A percentile compares a stretch with the other conserved stretches of the same genome.
Conservation (phyloP, 768 basidiomycete species). For the Imleria badia region DNA sequence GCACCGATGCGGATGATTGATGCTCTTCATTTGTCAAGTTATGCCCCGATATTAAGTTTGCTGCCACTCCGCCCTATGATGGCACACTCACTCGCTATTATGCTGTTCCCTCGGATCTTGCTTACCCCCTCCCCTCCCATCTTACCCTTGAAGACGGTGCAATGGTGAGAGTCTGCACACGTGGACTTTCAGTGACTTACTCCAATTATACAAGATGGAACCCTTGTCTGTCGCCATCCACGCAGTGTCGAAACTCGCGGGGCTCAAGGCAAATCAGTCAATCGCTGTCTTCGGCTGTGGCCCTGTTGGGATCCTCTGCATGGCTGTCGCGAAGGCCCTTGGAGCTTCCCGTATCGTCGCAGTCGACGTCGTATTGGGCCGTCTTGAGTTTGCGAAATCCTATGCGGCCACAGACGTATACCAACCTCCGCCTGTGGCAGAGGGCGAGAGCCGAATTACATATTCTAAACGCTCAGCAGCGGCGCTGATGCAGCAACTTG, state of each 20-base stretch:
- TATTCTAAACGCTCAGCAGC: conserved; percentile 75
- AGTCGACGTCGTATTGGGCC: conserved; percentile 71
- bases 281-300: conserved; percentile 89
- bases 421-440: conserved; percentile 55
- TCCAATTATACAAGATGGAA: conserved; percentile 63
- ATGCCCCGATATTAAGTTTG: conserved; percentile 83
- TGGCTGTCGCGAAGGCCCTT: conserved; percentile 94
- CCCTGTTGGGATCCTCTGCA: conserved; percentile 84
- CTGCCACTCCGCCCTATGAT: conserved; percentile 91
- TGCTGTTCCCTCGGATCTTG: conserved; percentile 80
- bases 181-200: conserved; percentile 1
- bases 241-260: conserved; percentile 75
- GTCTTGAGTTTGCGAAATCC: conserved; percentile 82
- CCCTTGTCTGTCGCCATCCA: conserved; percentile 93
- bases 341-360: conserved; percentile 85
- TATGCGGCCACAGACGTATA: conserved; percentile 83
- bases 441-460: conserved; percentile 64
- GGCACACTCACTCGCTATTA: conserved; percentile 90
- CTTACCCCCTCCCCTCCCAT: conserved; percentile 78
- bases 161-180: conserved; percentile 54
- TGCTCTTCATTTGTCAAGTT: conserved; percentile 45
- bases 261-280: conserved; percentile 68
- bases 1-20: not conserved
- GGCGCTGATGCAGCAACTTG: conserved; percentile 61
- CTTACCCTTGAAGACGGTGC: conserved; percentile 93